phyloP scores from a whole-genome alignment of 1,284 basidiomycete species.

The Clitocybe nebularis region DNA sequence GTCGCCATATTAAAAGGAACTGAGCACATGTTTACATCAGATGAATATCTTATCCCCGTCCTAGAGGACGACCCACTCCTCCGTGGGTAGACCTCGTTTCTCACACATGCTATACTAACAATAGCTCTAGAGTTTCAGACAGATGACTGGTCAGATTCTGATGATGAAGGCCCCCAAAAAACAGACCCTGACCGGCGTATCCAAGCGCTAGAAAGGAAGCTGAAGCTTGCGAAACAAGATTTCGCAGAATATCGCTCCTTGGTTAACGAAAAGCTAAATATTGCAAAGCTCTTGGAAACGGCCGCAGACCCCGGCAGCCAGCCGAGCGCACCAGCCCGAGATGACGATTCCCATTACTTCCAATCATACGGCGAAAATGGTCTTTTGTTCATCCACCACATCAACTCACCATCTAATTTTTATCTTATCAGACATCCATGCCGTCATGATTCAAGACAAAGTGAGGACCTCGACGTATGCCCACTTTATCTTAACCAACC shows the following conservation, averaged over 20 bases:
- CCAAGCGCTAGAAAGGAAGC: slow-evolving; percentile 46
- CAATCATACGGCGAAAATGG: slow-evolving; percentile 91
- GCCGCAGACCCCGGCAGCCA: slow-evolving; percentile 34
- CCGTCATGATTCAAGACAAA: slow-evolving; percentile 82
- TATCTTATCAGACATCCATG: slow-evolving; percentile 60
- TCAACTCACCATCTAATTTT: not conserved
- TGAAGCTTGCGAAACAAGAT: slow-evolving; percentile 49
- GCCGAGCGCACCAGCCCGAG: slow-evolving; percentile 37
- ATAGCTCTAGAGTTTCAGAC: slow-evolving; percentile 27
- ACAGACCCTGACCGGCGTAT: slow-evolving; percentile 43
- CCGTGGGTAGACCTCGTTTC: slow-evolving; percentile 44
- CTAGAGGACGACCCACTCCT: slow-evolving; percentile 84
- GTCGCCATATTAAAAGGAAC: slow-evolving; percentile 46
- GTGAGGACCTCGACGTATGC: slow-evolving; percentile 94
- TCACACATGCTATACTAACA: not conserved
- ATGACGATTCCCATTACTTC: slow-evolving; percentile 95
- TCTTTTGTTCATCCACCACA: slow-evolving; percentile 27
- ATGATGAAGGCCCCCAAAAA: slow-evolving; percentile 35
- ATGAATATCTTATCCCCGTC: slow-evolving; percentile 76
- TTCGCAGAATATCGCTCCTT: slow-evolving; percentile 57
- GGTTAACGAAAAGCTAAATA: slow-evolving; percentile 47
- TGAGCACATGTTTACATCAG: slow-evolving; percentile 65
- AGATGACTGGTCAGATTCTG: slow-evolving; percentile 77
- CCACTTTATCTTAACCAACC: slow-evolving; percentile 86
- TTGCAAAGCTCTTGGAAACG: slow-evolving; percentile 39